Conservation (phyloP, 148 eudicot species). For the Talinum fruticosum region DNA sequence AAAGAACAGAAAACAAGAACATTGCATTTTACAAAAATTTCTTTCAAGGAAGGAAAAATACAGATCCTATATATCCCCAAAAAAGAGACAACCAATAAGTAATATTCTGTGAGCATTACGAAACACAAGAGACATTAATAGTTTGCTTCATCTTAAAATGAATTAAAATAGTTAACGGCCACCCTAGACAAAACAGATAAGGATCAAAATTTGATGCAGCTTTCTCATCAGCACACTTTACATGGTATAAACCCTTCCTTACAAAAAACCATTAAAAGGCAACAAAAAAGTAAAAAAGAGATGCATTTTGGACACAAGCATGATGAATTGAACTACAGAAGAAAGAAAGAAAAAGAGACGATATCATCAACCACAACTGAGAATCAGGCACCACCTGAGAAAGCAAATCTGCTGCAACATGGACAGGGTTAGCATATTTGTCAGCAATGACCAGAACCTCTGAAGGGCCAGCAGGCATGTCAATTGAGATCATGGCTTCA, state of each 20-base stretch:
- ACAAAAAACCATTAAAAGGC: not conserved
- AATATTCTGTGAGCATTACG: not conserved
- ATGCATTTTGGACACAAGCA: not conserved
- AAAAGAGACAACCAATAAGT: not conserved
- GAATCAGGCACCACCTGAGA: constrained; percentile 63
- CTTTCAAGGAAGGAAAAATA: not conserved
- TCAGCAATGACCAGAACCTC: constrained; percentile 99
- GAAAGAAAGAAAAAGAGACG: not conserved
- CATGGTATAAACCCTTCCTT: not conserved
- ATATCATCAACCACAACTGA: constrained; percentile 6
- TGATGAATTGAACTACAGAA: not conserved
- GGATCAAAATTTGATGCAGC: constrained; percentile 1
- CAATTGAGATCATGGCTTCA: constrained; percentile 98
- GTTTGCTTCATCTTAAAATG: not conserved
- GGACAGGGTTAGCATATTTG: constrained; percentile 79
- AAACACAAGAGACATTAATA: not conserved
- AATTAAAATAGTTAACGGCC: not conserved
- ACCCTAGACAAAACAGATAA: not conserved
- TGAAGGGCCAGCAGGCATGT: constrained; percentile 99
- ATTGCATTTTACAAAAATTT: too few relatives aligned
- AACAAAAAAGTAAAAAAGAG: not conserved
- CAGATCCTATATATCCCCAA: not conserved
- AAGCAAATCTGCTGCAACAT: constrained; percentile 92
- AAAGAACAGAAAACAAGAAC: not conserved
- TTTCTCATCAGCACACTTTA: not conserved